Percentiles rank a stretch among this genome's conserved stretches.
Conservation (phyloP, 331 rosid genomes). For the Dryas integrifolia region DNA sequence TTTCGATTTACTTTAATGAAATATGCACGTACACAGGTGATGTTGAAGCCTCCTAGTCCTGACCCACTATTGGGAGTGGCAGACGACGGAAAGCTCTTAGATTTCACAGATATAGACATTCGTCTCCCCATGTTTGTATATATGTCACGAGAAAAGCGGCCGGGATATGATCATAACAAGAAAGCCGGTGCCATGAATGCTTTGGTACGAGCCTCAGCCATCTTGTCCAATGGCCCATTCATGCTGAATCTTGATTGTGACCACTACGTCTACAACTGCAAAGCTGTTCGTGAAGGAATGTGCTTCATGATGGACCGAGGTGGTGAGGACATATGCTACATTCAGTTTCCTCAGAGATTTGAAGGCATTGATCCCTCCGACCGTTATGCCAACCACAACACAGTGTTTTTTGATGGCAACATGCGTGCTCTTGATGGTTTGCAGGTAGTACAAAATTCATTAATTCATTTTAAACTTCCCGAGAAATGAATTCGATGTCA, state of each 20-base stretch:
- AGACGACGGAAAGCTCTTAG: conserved; percentile 74
- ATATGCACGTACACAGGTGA: conserved; percentile 43
- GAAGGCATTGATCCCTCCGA: conserved; percentile 98
- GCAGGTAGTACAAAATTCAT: conserved; percentile 30
- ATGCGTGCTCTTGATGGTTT: conserved; percentile 95
- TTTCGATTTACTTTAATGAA: too few species aligned
- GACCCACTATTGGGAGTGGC: conserved; percentile 61
- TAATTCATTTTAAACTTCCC: too few species aligned
- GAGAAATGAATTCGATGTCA: too few species aligned
- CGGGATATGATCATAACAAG: conserved; percentile 93
- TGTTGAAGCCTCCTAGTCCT: conserved; percentile 77
- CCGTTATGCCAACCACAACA: conserved; percentile 90
- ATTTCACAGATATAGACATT: conserved; percentile 63
- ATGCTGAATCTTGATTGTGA: conserved; percentile 90
- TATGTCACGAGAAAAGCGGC: conserved; percentile 78
- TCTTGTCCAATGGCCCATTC: conserved; percentile 84
- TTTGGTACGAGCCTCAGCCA: conserved; percentile 72
- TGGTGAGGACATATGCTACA: conserved; percentile 75
- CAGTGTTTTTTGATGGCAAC: conserved; percentile 89
- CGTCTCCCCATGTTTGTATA: conserved; percentile 84
- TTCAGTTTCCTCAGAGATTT: conserved; percentile 94
- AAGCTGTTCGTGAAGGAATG: conserved; percentile 85
- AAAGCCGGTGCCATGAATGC: conserved; percentile 99
- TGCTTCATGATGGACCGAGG: conserved; percentile 97
- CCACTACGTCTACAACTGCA: conserved; percentile 79